Evolutionary conservation across 257 asterid genomes (phyloP).

Genomic region (Solanum tarapatanum): DNA sequence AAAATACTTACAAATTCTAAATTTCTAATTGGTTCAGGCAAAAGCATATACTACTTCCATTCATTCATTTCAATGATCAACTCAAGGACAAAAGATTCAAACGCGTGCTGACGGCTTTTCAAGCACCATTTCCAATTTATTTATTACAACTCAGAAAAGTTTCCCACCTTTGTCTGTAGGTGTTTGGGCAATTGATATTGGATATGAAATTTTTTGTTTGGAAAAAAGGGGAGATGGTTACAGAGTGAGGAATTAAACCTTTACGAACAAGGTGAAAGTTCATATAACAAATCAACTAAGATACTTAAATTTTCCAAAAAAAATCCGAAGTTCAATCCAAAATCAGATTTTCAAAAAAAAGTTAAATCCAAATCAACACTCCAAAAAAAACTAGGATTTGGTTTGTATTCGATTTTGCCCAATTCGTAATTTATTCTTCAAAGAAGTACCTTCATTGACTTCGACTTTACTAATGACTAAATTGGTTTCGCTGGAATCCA

Average conservation of each 20-base stretch:
- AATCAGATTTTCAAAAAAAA: too few species aligned
- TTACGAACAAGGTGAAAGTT: too few species aligned
- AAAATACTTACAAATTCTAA: too few species aligned
- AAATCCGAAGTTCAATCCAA: too few species aligned
- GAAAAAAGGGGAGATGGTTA: background rate
- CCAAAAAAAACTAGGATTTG: too few species aligned
- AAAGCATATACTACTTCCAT: too few species aligned
- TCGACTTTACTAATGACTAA: background rate
- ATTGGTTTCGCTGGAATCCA: background rate
- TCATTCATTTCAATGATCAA: too few species aligned
- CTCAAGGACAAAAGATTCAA: background rate
- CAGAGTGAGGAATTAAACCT: too few species aligned
- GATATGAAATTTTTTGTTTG: background rate
- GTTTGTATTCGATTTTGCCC: too few species aligned
- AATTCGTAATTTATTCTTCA: too few species aligned
- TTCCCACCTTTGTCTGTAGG: background rate
- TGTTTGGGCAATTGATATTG: background rate
- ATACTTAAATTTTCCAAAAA: accelerated
- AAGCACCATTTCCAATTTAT: background rate
- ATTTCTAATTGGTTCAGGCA: too few species aligned
- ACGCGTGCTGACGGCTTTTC: background rate
- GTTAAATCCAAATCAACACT: too few species aligned
- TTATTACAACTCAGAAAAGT: background rate
- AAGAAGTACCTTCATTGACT: background rate
- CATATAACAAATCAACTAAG: accelerated